Base-by-base conservation (phyloP, 148 eudicot genomes). In the Amaranthus palmeri region DNA sequence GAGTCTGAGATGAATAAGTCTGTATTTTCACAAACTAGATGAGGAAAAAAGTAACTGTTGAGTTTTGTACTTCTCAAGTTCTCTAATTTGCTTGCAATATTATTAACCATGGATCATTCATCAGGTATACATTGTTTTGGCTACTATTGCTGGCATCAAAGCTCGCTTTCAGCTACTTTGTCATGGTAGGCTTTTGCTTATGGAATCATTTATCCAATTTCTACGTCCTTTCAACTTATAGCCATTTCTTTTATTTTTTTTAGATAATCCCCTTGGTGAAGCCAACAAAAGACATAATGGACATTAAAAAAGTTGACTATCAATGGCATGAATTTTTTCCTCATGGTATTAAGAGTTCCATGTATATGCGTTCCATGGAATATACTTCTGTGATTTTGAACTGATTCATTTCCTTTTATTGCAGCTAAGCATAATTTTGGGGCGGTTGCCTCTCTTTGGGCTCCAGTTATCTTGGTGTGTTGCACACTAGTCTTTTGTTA, bases 251-350 rank as follows among this genome's bases (percentile, higher is more conserved):
- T 7, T 67, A 43, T 48, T 61, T 68, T 73, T 8, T 58, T 51
- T 84, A 95, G 99, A 89, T 95, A 86, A 89, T 78, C 76, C 99
- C 99, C 68, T 71, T 95, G 75, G 83, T 91, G 63, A 77, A 76
- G 83, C 97, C 97, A 81, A 89, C 97, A 53, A 86, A 86, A 76
- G 87, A 81, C 68, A 83, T 95, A 67, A 89, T 89, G 96, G 45
- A 45, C 67, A 89, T 95, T 77, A 78, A 69, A 15, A 83, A 62
- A 48, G 73, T 89, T 54, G 75, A 75, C 5, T 91, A 88, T 81
- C 83, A 86, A 76, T 95, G 99, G 99, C 99, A 95, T 67, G 96
- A 95, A 78, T 83, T 92, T 75, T 86, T 91, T 77, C 99, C 97
- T 45, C 40, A 84, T 14, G 97, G 99, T 95, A 88, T 70, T 74